A percentile compares a stretch with the other conserved stretches of the same genome.
Evolutionary conservation across 1,284 basidiomycete species (phyloP).

Genomic region (Pyrrhoderma noxium): DNA sequence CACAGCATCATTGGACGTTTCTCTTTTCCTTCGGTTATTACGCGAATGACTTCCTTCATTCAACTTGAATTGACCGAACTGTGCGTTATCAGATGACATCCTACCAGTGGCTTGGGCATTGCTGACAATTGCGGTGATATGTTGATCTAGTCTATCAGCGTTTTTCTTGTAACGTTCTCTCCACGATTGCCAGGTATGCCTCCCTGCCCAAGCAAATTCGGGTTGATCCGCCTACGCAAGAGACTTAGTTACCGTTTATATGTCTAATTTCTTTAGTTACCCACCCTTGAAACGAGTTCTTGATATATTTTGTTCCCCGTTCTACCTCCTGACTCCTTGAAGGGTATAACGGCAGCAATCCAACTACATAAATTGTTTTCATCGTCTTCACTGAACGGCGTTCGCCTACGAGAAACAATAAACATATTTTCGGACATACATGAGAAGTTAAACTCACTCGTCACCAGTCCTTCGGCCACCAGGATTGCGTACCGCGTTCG

Average conservation of each 20-base stretch:
- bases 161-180: slow-evolving; percentile 81
- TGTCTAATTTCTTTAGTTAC: slow-evolving; percentile 18
- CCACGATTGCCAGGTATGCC: slow-evolving; percentile 86
- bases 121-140: slow-evolving; percentile 54
- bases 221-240: slow-evolving; percentile 46
- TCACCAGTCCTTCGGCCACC: slow-evolving; percentile 72
- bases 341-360: slow-evolving; percentile 73
- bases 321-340: slow-evolving; percentile 68
- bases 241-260: not conserved
- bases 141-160: slow-evolving; percentile 48
- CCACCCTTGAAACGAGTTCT: slow-evolving; percentile 46
- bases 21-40: slow-evolving; percentile 1
- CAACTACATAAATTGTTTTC: slow-evolving; percentile 64
- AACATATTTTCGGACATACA: slow-evolving; percentile 1
- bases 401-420: slow-evolving; percentile 41
- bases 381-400: slow-evolving; percentile 65
- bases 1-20: not conserved
- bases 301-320: slow-evolving; percentile 77
- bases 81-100: slow-evolving; percentile 60
- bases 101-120: slow-evolving; percentile 51
- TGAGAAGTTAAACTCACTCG: slow-evolving; percentile 44
- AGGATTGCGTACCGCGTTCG: slow-evolving; percentile 71
- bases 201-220: slow-evolving; percentile 66
- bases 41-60: not conserved
- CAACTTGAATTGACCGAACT: slow-evolving; percentile 59